These are phyloP conservation scores for Pilasporangium apinafurcum DNA, from an alignment of 352 stramenopile genomes.

Conservation along the genomic window DNA sequence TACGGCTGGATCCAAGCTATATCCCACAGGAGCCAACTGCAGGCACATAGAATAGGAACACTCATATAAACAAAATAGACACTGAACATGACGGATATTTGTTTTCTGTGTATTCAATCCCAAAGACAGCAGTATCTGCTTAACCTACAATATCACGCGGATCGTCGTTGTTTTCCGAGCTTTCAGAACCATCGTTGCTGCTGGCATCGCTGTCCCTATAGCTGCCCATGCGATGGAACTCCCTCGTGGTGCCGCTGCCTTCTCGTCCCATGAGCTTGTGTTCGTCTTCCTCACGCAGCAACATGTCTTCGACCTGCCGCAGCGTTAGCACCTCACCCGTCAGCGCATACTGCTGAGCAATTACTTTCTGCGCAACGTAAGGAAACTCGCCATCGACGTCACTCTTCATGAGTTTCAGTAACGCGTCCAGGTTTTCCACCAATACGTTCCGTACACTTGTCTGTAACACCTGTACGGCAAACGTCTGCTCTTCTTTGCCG, in stretches of 20 bases:
- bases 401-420: slow-evolving; percentile 35
- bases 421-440: slow-evolving; percentile 32
- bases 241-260: slow-evolving; percentile 4
- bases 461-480: slow-evolving; percentile 41
- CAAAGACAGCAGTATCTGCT: too few relatives aligned
- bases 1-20: slow-evolving; percentile 21
- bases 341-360: slow-evolving; percentile 33
- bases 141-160: slow-evolving; percentile 32
- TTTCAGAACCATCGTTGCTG: slow-evolving; percentile 18
- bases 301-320: slow-evolving; percentile 33
- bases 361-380: slow-evolving; percentile 26
- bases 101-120: too few relatives aligned
- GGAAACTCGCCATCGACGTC: slow-evolving; percentile 47
- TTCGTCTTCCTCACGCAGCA: slow-evolving; percentile 41
- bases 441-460: slow-evolving; percentile 38
- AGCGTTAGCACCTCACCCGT: slow-evolving; percentile 33
- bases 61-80: background rate
- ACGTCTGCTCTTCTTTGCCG: slow-evolving; percentile 28
- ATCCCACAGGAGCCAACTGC: background rate
- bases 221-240: too few relatives aligned
- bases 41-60: background rate
- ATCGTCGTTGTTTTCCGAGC: slow-evolving; percentile 13
- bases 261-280: slow-evolving; percentile 11
- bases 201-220: slow-evolving; percentile 5
- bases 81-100: too few relatives aligned